A percentile compares a stretch with the other conserved stretches of the same genome.
phyloP scores from a whole-genome alignment of 1,139 yeast species.

The Ashbya aceris region DNA sequence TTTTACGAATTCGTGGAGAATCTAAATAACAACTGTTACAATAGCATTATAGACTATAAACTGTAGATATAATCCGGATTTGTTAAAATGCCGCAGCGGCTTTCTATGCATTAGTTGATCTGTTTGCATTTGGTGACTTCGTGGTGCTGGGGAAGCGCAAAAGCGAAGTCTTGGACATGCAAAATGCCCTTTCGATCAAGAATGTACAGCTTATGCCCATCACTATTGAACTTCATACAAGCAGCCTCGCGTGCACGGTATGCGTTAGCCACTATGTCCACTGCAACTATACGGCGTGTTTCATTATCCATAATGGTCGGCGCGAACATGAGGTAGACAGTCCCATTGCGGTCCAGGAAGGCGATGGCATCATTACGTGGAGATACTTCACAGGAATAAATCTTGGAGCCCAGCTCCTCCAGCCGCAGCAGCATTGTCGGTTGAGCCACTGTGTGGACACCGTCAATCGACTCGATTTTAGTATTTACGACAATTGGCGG shows the following conservation, averaged over 20 bases:
- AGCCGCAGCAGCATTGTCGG: conserved; percentile 50
- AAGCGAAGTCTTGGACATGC: conserved; percentile 77
- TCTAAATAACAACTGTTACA: conserved; percentile 1
- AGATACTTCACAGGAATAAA: conserved; percentile 64
- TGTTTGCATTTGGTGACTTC: conserved; percentile 72
- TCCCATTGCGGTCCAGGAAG: conserved; percentile 68
- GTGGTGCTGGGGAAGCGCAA: conserved; percentile 69
- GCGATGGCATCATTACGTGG: conserved; percentile 86
- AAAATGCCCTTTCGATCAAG: conserved; percentile 76
- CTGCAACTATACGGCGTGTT: conserved; percentile 52
- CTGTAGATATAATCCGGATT: neutral
- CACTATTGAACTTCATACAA: conserved; percentile 59
- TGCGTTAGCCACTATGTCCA: conserved; percentile 74
- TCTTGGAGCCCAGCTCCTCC: conserved; percentile 73
- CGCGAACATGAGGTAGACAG: conserved; percentile 58
- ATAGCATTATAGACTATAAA: neutral
- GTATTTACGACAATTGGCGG: conserved; percentile 56
- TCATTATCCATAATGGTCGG: conserved; percentile 47
- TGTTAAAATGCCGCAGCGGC: neutral
- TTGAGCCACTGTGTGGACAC: conserved; percentile 38
- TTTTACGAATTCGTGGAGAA: conserved; percentile 47
- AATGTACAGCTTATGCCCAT: conserved; percentile 69
- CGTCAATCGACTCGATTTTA: conserved; percentile 36
- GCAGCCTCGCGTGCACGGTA: conserved; percentile 64
- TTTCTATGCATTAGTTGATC: conserved; percentile 27